These are phyloP conservation scores for Nakaseomyces nivariensis DNA, from an alignment of 1,139 yeast genomes.

Conservation along the genomic window DNA sequence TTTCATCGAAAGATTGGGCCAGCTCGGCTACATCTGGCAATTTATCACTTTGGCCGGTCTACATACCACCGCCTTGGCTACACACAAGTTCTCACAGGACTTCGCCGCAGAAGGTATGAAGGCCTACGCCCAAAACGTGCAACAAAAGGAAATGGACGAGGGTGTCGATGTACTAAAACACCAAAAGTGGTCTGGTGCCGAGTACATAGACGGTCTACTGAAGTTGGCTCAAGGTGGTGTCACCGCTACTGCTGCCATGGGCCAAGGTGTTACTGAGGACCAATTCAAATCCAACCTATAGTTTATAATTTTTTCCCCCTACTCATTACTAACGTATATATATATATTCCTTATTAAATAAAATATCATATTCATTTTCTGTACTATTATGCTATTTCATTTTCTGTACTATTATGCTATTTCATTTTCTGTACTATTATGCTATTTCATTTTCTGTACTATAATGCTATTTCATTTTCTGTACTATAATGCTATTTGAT, in stretches of 20 bases:
- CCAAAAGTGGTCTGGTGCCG: slow-evolving; percentile 99
- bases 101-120: slow-evolving; percentile 84
- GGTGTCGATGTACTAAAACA: slow-evolving; percentile 96
- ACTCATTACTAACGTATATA: not conserved
- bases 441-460: no score
- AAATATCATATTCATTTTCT: no score
- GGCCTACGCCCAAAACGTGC: slow-evolving; percentile 84
- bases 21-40: slow-evolving; percentile 95
- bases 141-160: slow-evolving; percentile 76
- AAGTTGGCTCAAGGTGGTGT: slow-evolving; percentile 93
- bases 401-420: no score
- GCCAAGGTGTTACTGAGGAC: slow-evolving; percentile 95
- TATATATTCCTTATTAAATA: not conserved
- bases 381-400: not conserved
- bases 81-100: slow-evolving; percentile 72
- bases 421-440: no score
- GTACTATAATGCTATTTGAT: no score
- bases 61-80: slow-evolving; percentile 91
- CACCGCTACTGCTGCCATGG: slow-evolving; percentile 95
- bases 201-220: slow-evolving; percentile 84
- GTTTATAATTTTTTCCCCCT: no score
- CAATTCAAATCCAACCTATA: slow-evolving; percentile 51
- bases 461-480: no score
- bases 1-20: slow-evolving; percentile 76
- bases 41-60: slow-evolving; percentile 95